phyloP scores from a whole-genome alignment of 208 protist genomes.

The Acanthamoeba quina region DNA sequence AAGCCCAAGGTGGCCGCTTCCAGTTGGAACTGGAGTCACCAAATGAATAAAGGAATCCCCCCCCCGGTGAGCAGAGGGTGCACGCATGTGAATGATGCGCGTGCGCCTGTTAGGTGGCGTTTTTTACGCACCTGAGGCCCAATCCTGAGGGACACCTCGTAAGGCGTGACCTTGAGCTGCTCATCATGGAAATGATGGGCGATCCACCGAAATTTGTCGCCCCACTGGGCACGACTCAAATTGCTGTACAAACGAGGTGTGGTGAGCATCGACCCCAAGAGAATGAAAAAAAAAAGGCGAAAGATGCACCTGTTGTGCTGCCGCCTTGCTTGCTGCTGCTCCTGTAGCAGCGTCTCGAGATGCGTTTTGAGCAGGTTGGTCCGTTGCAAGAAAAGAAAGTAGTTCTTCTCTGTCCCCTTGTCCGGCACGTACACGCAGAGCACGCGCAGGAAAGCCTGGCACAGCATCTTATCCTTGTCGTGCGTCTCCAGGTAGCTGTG shows the following conservation, averaged over 20 bases:
- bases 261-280: too few relatives aligned
- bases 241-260: too few relatives aligned
- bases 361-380: slow-evolving; percentile 53
- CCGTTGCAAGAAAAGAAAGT: slow-evolving; percentile 19
- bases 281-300: too few relatives aligned
- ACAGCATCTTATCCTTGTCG: slow-evolving; percentile 36
- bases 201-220: slow-evolving; percentile 58
- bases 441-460: slow-evolving; percentile 35
- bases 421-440: slow-evolving; percentile 47
- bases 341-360: slow-evolving; percentile 34
- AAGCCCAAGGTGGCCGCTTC: slow-evolving; percentile 19
- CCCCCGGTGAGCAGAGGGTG: background rate
- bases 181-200: slow-evolving; percentile 46
- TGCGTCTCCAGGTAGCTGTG: slow-evolving; percentile 48
- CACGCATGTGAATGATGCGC: too few relatives aligned
- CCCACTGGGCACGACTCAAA: slow-evolving; percentile 34
- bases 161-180: slow-evolving; percentile 67
- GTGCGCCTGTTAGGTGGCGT: too few relatives aligned
- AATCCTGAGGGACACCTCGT: slow-evolving; percentile 43
- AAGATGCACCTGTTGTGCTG: slow-evolving; percentile 69
- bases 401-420: slow-evolving; percentile 61
- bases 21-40: slow-evolving; percentile 21
- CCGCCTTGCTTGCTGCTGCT: slow-evolving; percentile 10
- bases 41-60: too few relatives aligned
- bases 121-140: slow-evolving; percentile 41